Evolutionary conservation across 2,329 filamentous ascomycete species (phyloP).

Genomic region (Davidsoniella neocaledoniae): DNA sequence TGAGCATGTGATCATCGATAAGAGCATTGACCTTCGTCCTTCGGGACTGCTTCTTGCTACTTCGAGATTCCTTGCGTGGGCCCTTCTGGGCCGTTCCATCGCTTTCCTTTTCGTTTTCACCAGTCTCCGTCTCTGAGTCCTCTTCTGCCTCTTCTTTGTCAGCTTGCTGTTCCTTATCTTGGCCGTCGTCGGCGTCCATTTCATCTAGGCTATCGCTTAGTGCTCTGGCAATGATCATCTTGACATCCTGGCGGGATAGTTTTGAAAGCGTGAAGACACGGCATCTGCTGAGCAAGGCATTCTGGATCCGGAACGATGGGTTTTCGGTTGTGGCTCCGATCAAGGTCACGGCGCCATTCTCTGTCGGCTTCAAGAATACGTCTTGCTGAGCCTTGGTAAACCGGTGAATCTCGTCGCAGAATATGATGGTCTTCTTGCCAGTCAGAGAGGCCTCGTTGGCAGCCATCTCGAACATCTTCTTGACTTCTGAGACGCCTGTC

Average conservation of each 20-base stretch:
- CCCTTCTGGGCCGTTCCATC: background rate
- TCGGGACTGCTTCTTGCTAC: background rate
- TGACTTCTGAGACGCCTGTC: constrained; percentile 75
- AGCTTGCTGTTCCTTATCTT: background rate
- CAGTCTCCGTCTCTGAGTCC: no score
- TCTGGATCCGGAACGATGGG: constrained; percentile 82
- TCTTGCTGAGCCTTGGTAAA: constrained; percentile 90
- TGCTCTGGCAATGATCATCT: constrained; percentile 60
- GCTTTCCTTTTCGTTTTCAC: background rate
- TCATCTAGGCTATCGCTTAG: constrained; percentile 27
- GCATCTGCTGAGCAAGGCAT: constrained; percentile 73
- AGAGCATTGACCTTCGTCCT: constrained; percentile 24
- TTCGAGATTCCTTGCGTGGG: background rate
- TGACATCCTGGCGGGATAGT: constrained; percentile 54
- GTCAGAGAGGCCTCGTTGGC: constrained; percentile 63
- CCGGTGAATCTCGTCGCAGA: constrained; percentile 92
- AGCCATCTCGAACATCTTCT: constrained; percentile 78
- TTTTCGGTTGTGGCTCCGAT: constrained; percentile 97
- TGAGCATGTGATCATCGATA: constrained; percentile 59
- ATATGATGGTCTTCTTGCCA: constrained; percentile 83
- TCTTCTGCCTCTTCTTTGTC: background rate
- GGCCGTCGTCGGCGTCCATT: background rate
- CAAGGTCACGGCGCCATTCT: constrained; percentile 75
- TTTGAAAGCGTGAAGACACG: constrained; percentile 75
- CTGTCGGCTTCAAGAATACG: constrained; percentile 82